These are phyloP conservation scores for Penicillium daleae DNA, from an alignment of 495 filamentous ascomycete species.

Conservation along the genomic window DNA sequence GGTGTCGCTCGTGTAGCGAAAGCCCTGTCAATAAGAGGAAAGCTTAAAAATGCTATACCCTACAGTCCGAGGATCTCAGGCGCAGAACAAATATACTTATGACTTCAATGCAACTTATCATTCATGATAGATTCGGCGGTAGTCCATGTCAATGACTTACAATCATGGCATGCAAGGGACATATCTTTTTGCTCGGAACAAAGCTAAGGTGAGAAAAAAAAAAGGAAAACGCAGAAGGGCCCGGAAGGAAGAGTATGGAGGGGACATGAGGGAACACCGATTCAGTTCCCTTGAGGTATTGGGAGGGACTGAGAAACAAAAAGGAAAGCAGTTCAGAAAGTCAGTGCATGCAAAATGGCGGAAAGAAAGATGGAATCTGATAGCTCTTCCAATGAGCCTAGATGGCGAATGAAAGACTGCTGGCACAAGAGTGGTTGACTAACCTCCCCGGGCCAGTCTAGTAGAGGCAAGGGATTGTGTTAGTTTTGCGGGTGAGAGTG, in stretches of 20 bases:
- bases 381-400: slow-evolving; percentile 3
- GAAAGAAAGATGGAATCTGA: not conserved
- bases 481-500: not conserved
- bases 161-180: slow-evolving; percentile 24
- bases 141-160: slow-evolving; percentile 13
- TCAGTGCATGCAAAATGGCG: slow-evolving; percentile 6
- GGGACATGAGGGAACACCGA: slow-evolving; percentile 1
- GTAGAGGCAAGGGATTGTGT: not conserved
- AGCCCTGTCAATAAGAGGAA: too few relatives aligned
- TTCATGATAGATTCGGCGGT: slow-evolving; percentile 28
- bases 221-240: slow-evolving; percentile 5
- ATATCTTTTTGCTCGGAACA: slow-evolving; percentile 19
- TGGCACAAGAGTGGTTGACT: not conserved
- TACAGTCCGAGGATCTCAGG: too few relatives aligned
- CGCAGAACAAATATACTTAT: not conserved
- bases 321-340: slow-evolving; percentile 3
- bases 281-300: slow-evolving; percentile 1
- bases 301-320: not conserved
- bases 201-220: slow-evolving; percentile 12
- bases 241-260: slow-evolving; percentile 5
- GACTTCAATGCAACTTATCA: slow-evolving; percentile 28
- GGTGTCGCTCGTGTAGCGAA: too few relatives aligned
- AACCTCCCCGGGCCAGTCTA: not conserved
- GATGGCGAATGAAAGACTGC: slow-evolving; percentile 5
- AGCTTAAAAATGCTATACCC: too few relatives aligned